Base-by-base conservation (phyloP, 1,284 basidiomycete species). In the Cutaneotrichosporon dermatis region DNA sequence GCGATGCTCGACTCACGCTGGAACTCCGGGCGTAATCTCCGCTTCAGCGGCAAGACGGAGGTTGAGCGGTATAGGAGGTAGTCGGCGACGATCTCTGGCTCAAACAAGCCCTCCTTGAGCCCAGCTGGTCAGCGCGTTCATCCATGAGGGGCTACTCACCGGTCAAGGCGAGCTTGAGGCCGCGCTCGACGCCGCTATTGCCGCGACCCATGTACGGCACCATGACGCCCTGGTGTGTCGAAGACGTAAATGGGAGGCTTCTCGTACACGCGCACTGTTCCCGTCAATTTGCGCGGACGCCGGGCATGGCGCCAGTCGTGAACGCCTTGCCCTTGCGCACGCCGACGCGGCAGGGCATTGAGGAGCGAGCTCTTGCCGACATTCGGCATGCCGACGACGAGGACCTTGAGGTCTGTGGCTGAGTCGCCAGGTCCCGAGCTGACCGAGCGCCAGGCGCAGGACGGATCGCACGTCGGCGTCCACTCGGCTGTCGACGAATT, bases 171-270 rank as follows among this genome's bases (percentile, higher is more conserved):
- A 98, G 84, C 79, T 96, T 97, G 57, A 97, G 82, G 4, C 91
- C 95, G 63, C 90, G 83, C 76, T 99, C 95, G 49, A 91, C 88
- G 33, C 92, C 95, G 60, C 82, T 80, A 51, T 84, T 82, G 1
- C 92, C 92, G 58, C 82, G 84, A 1, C 95, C 95, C n/a, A 98
- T 83, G 78, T 89, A 98, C 4, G 94, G 92, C 40, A 97, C 82
- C 94, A 99, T 98, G 43, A 98, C 90, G 1, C 95, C 95, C 96
- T 0, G 95, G 96, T 5, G 92, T 89, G 80, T 99, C 95, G 73
- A 89, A 94, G 4, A 95, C 90, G 78, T 99, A 98, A 12, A 97
- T 88, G 4, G 87, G 82, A 4, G 88, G 94, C 64, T 87, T 83
- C 57, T 86, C 77, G 39, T 86, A 87, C 51, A 95, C 82, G 75